A percentile compares a stretch with the other conserved stretches of the same genome.
phyloP scores from a whole-genome alignment of 2,329 filamentous ascomycete species.

The Trichoderma harzianum region DNA sequence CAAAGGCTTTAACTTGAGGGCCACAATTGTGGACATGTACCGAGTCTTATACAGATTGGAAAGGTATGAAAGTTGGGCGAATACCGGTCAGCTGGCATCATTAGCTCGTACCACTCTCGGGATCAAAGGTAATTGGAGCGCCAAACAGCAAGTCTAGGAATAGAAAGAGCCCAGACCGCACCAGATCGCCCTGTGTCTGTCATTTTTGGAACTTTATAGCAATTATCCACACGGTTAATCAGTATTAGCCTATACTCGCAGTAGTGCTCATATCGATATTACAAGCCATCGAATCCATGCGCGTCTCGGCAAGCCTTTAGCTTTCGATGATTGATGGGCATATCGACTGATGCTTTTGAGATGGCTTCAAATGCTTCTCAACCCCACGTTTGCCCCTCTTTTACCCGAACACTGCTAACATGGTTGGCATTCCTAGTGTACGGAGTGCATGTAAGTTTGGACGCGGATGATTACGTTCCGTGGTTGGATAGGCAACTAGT shows the following conservation, averaged over 20 bases:
- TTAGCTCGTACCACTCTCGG: not conserved
- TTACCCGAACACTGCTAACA: not conserved
- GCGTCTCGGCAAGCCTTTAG: not conserved
- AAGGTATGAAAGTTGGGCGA: not conserved
- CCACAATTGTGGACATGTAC: not conserved
- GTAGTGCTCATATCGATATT: not conserved
- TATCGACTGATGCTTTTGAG: not conserved
- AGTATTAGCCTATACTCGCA: constrained; percentile 4
- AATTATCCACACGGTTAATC: constrained; percentile 8
- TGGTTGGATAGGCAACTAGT: not conserved
- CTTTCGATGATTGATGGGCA: not conserved
- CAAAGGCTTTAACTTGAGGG: not conserved
- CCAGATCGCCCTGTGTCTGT: not conserved
- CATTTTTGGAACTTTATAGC: not conserved
- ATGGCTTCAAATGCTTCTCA: not conserved
- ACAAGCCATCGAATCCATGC: not conserved
- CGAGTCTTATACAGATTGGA: not conserved
- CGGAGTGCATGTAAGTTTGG: not conserved
- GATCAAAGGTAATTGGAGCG: constrained; percentile 1
- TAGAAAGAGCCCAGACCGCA: not conserved
- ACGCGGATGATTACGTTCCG: not conserved
- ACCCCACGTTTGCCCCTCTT: constrained; percentile 12
- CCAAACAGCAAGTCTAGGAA: not conserved
- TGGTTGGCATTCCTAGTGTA: not conserved
- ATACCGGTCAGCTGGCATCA: not conserved